Conservation (phyloP, 768 basidiomycete genomes). For the Coprinopsis cinerea region DNA sequence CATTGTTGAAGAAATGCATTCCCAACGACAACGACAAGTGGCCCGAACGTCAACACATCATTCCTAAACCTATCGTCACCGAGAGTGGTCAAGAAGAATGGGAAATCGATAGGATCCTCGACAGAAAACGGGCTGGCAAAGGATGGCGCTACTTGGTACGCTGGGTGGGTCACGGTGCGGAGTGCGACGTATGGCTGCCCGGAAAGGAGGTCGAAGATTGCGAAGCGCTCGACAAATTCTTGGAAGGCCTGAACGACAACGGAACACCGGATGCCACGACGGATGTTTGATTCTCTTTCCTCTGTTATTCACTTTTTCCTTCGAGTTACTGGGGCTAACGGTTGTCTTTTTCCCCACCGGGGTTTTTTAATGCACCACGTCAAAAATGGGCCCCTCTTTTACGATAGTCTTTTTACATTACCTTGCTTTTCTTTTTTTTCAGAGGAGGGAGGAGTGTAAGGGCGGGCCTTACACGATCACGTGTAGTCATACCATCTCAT, state of each 20-base stretch:
- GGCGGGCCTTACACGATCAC: too few relatives aligned
- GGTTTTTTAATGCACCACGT: not conserved
- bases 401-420: too few relatives aligned
- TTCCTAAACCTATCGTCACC: not conserved
- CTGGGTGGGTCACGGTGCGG: slow-evolving; percentile 25
- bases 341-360: slow-evolving; percentile 1
- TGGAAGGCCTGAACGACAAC: not conserved
- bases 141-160: slow-evolving; percentile 26
- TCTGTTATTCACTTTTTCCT: not conserved
- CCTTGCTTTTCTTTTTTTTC: slow-evolving; percentile 5
- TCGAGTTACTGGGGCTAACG: not conserved
- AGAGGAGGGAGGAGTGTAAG: slow-evolving; percentile 6
- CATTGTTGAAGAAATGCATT: slow-evolving; percentile 9
- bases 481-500: too few relatives aligned
- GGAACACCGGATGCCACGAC: not conserved
- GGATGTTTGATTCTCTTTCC: not conserved
- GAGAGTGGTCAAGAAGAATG: slow-evolving; percentile 12
- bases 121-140: slow-evolving; percentile 17
- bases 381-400: not conserved
- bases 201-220: too few relatives aligned
- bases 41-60: not conserved
- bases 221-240: too few relatives aligned
- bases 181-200: slow-evolving; percentile 25
- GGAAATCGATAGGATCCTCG: slow-evolving; percentile 24
- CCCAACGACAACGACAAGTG: not conserved